phyloP scores from a whole-genome alignment of 306 rosid genomes.

The Abrus precatorius region DNA sequence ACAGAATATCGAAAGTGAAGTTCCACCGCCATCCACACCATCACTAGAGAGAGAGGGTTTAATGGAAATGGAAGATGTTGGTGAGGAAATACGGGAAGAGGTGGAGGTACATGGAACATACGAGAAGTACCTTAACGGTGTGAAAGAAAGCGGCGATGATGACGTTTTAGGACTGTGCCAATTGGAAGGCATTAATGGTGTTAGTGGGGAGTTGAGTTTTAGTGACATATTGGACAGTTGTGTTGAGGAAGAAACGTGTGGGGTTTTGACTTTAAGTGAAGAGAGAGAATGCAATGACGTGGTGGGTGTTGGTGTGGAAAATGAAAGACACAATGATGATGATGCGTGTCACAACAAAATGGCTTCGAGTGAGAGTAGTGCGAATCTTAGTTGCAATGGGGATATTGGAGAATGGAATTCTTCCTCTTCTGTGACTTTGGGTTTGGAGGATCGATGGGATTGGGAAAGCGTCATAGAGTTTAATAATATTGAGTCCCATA shows the following conservation, averaged over 20 bases:
- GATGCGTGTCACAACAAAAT: background rate
- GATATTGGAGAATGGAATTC: slow-evolving; percentile 48
- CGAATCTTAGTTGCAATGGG: slow-evolving; percentile 8
- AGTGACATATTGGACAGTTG: slow-evolving; percentile 44
- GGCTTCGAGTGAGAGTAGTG: slow-evolving; percentile 26
- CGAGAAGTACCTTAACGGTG: background rate
- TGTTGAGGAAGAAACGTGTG: slow-evolving; percentile 50
- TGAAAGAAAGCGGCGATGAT: background rate
- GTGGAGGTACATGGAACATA: background rate
- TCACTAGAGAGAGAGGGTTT: slow-evolving; percentile 43
- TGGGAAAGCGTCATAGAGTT: slow-evolving; percentile 60
- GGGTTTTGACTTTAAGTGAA: slow-evolving; percentile 49
- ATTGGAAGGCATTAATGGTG: slow-evolving; percentile 42
- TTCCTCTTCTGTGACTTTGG: slow-evolving; percentile 24
- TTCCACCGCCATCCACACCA: slow-evolving; percentile 42
- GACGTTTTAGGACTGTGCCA: slow-evolving; percentile 24
- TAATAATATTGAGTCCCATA: background rate
- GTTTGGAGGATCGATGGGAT: slow-evolving; percentile 46
- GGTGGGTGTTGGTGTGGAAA: slow-evolving; percentile 33
- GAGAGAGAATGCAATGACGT: slow-evolving; percentile 49
- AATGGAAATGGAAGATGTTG: background rate
- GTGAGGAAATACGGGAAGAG: background rate
- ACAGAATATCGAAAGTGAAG: background rate
- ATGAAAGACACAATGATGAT: background rate
- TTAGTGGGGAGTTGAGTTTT: slow-evolving; percentile 47